phyloP scores from a whole-genome alignment of 768 basidiomycete species.

The Collybiopsis confluens region DNA sequence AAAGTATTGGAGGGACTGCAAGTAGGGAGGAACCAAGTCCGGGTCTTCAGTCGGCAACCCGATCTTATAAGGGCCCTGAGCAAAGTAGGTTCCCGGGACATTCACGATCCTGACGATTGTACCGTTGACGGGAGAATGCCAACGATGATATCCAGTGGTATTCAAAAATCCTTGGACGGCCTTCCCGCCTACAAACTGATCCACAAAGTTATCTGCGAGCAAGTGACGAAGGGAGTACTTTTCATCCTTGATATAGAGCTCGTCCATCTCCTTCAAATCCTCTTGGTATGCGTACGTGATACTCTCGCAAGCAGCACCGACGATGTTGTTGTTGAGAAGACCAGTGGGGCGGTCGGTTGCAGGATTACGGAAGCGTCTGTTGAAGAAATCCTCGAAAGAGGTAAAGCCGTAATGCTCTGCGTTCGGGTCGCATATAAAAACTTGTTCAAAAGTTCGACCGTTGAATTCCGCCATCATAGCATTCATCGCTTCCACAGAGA shows the following conservation, averaged over 20 bases:
- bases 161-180: slow-evolving; percentile 45
- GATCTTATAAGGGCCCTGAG: slow-evolving; percentile 20
- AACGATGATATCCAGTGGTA: slow-evolving; percentile 45
- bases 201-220: slow-evolving; percentile 28
- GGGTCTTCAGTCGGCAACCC: slow-evolving; percentile 6
- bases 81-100: slow-evolving; percentile 41
- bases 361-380: slow-evolving; percentile 29
- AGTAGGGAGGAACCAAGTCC: neutral
- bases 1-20: slow-evolving; percentile 13
- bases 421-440: slow-evolving; percentile 23
- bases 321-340: slow-evolving; percentile 18
- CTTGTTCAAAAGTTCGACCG: slow-evolving; percentile 11
- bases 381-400: slow-evolving; percentile 44
- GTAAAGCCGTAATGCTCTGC: slow-evolving; percentile 30
- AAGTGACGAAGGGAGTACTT: slow-evolving; percentile 46
- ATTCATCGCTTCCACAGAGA: slow-evolving; percentile 3
- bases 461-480: slow-evolving; percentile 13
- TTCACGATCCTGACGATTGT: slow-evolving; percentile 24
- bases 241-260: slow-evolving; percentile 49
- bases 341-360: slow-evolving; percentile 30
- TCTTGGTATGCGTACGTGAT: slow-evolving; percentile 29
- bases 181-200: slow-evolving; percentile 37
- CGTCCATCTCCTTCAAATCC: slow-evolving; percentile 30
- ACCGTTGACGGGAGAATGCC: slow-evolving; percentile 45
- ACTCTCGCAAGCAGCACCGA: slow-evolving; percentile 43